Evolutionary conservation across 768 basidiomycete genomes (phyloP), one percentile per base, ranked within the genome.

Genomic region (Kwoniella heveanensis): DNA sequence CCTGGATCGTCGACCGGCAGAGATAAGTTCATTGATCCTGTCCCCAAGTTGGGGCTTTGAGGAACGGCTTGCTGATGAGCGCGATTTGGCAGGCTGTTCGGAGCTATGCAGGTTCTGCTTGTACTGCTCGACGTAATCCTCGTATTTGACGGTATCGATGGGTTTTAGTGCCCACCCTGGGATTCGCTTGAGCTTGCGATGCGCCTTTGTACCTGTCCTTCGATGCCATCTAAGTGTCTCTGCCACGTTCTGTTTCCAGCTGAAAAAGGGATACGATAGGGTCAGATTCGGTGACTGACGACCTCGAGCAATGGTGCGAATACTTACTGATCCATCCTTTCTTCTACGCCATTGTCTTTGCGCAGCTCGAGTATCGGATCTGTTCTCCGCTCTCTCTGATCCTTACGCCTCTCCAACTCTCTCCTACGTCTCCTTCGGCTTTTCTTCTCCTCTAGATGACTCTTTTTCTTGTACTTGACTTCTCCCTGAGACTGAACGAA

Each of bases 1-100:
- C 25, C 44, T 54, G 17, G 60, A 25, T 36, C 39, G 48, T 49
- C 60, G 54, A 9, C 53, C 53, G 17, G 60, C 60, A 22, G 53
- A 27, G 12, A 62, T 55, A n/a, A 62, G 32, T 13, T 62, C 60
- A 12, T 50, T 22, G 10, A 55, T 17, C n/a, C 60, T 24, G 2
- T 22, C 27, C 13, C 53, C 53, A 24, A 51, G 5, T 2, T 4
- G n/a, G 9, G 24, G 13, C 2, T 30, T 49, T 25, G 22, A 27
- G 13, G 51, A 32, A 21, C 25, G 53, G 32, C 30, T 44, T 15
- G 32, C 26, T 25, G 24, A 24, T 12, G 24, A 29, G 22, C 29
- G 44, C 3, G 53, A 39, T 25, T 30, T 51, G 10, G 6, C 32
- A 0, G 58, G 48, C 50, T 27, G 46, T 57, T 27, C 46, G 12